Conservation (phyloP, 768 basidiomycete genomes). For the Tylopilus sp. region DNA sequence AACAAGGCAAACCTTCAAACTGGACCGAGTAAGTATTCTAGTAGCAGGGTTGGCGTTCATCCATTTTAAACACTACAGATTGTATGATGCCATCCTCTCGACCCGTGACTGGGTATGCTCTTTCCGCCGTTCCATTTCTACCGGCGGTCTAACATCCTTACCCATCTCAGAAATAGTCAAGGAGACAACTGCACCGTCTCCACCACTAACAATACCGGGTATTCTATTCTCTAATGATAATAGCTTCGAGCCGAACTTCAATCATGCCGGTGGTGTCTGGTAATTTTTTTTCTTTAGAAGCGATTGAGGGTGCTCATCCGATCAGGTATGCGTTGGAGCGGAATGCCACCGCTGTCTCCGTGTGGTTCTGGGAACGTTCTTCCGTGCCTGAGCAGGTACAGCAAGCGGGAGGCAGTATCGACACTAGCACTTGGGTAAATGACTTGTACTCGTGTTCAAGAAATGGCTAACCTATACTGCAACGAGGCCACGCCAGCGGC, state of each 20-base stretch:
- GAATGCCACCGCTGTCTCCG: constrained; percentile 30
- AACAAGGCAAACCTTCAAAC: constrained; percentile 31
- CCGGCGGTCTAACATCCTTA: not conserved
- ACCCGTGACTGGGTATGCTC: constrained; percentile 29
- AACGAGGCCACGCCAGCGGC: no score
- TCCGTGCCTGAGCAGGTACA: constrained; percentile 34
- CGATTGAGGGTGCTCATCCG: not conserved
- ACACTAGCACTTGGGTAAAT: constrained; percentile 28
- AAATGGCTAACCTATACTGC: no score
- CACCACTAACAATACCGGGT: constrained; percentile 28
- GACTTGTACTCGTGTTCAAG: no score
- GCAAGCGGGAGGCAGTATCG: constrained; percentile 13
- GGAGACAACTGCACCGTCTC: constrained; percentile 32
- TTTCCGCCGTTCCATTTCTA: no score
- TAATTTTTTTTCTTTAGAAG: constrained; percentile 1
- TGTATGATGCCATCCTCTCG: constrained; percentile 35
- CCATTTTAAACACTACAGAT: constrained; percentile 13
- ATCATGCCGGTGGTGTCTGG: constrained; percentile 36
- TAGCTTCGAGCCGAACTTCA: constrained; percentile 36
- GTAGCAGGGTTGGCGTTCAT: not conserved
- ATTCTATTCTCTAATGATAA: constrained; percentile 28
- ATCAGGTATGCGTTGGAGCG: constrained; percentile 38
- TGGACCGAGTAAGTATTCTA: constrained; percentile 15
- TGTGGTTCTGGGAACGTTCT: constrained; percentile 38
- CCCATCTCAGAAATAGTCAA: constrained; percentile 12